Evolutionary conservation across 352 stramenopile species (phyloP), one percentile per base, ranked within the genome.

Genomic region (Phytophthora tubulina): DNA sequence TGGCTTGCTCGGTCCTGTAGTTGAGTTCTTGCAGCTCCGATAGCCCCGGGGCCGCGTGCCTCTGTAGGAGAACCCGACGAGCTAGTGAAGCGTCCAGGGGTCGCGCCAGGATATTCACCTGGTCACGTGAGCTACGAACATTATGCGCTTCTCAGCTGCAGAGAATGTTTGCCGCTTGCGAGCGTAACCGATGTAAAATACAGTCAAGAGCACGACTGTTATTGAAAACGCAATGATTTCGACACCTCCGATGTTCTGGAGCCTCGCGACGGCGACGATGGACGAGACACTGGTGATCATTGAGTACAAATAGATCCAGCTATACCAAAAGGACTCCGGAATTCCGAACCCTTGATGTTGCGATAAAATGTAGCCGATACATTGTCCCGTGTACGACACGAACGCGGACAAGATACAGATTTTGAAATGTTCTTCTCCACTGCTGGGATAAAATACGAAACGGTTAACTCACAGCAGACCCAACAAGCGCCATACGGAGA

Each of bases 71-170:
- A 27, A 27, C 21, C 21, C 21, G 21, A 2, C 21, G 21, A 27
- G 21, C 21, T 27, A 27, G 21, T 27, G 21, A 27, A 27, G 21
- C 21, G 21, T 27, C 21, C 21, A 27, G 21, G 21, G 21, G 21
- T 27, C 21, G 21, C 21, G 21, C 21, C 21, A 27, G 21, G 21
- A 27, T 27, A 27, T 27, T 27, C 21, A 82, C 50, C 80, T 80
- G 4, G 74, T 82, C 44, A 87, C 77, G 46, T 87, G 77, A 7
- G 79, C 79, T 8, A 87, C 76, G 13, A 87, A 57, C 56, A 87
- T 63, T 3, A 83, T 59, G 2, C 72, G 74, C 41, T 80, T 79
- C 41, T 87, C 79, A 32, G 85, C 71, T 0, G 67, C 63, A 8
- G 79, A 86, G 31, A 86, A 80, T 0, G 62, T 83, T 35, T 86